A percentile compares a stretch with the other conserved stretches of the same genome.
Conservation (phyloP, 495 filamentous ascomycete genomes). For the Penicillium soppii region DNA sequence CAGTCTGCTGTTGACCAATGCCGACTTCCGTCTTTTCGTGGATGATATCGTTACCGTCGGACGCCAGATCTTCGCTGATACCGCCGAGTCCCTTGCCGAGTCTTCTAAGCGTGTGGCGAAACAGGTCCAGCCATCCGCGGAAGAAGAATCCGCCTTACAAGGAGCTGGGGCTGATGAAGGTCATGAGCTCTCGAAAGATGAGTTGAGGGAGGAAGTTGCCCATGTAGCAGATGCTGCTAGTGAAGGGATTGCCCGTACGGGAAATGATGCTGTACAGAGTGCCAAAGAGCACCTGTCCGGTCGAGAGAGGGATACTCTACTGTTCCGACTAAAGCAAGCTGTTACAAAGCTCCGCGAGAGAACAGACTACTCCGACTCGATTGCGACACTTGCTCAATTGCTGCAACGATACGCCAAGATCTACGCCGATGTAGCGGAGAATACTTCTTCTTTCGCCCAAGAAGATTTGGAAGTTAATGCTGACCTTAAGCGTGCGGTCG, state of each 20-base stretch:
- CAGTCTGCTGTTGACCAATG: conserved; percentile 79
- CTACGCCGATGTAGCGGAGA: conserved; percentile 69
- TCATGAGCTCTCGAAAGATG: conserved; percentile 53
- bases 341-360: conserved; percentile 74
- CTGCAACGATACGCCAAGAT: conserved; percentile 74
- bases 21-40: conserved; percentile 85
- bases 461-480: conserved; percentile 70
- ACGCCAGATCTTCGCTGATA: conserved; percentile 84
- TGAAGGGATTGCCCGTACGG: conserved; percentile 63
- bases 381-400: conserved; percentile 72
- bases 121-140: conserved; percentile 63
- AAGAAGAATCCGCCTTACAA: conserved; percentile 56
- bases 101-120: conserved; percentile 71
- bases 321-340: conserved; percentile 71
- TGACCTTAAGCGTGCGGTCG: conserved; percentile 71
- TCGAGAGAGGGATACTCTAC: conserved; percentile 67
- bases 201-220: conserved; percentile 59
- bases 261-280: conserved; percentile 63
- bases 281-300: conserved; percentile 64
- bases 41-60: conserved; percentile 78
- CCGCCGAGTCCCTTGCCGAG: conserved; percentile 71
- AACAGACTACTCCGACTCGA: conserved; percentile 80
- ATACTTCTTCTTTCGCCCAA: conserved; percentile 60
- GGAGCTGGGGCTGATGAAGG: conserved; percentile 57
- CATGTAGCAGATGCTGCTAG: conserved; percentile 64